A percentile compares a stretch with the other conserved stretches of the same genome.
phyloP scores from a whole-genome alignment of 192 early-diverging fungal genomes.

The Coemansia umbellata region DNA sequence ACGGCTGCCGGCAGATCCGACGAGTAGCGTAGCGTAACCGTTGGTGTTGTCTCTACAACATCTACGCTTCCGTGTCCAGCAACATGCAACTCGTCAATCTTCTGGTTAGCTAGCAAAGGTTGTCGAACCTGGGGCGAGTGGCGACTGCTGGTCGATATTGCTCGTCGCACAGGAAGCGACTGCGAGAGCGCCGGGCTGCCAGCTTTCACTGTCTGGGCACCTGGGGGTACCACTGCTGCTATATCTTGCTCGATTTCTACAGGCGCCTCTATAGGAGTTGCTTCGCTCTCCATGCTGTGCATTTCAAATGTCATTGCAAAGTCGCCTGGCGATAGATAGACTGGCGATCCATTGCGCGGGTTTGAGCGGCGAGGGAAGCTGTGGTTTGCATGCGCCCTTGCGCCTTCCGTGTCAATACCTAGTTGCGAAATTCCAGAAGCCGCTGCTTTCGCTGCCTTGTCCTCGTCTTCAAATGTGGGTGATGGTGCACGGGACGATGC shows the following conservation, averaged over 20 bases:
- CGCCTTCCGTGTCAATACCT: background rate
- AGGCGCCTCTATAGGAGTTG: background rate
- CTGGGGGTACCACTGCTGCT: background rate
- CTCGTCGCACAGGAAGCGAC: background rate
- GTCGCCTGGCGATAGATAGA: conserved; percentile 43
- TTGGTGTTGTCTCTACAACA: conserved; percentile 45
- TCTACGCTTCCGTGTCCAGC: conserved; percentile 45
- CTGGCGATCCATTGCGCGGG: conserved; percentile 47
- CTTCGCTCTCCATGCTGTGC: conserved; percentile 20
- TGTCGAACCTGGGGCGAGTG: no score
- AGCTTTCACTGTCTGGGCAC: background rate
- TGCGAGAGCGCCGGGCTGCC: conserved; percentile 4
- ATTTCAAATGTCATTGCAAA: conserved; percentile 44
- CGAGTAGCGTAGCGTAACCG: conserved; percentile 47
- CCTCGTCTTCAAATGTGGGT: conserved; percentile 1
- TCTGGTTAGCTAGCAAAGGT: conserved; percentile 36
- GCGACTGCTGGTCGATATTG: background rate
- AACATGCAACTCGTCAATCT: conserved; percentile 46
- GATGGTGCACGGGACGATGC: conserved; percentile 30
- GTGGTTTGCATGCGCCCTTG: background rate
- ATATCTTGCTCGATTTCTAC: background rate
- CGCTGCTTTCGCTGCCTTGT: background rate
- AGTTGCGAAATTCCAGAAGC: background rate
- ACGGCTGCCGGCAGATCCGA: conserved; percentile 35
- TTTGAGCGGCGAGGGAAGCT: conserved; percentile 31